These are phyloP conservation scores for Marsdenia floribunda DNA, from an alignment of 257 asterid genomes.

Conservation along the genomic window DNA sequence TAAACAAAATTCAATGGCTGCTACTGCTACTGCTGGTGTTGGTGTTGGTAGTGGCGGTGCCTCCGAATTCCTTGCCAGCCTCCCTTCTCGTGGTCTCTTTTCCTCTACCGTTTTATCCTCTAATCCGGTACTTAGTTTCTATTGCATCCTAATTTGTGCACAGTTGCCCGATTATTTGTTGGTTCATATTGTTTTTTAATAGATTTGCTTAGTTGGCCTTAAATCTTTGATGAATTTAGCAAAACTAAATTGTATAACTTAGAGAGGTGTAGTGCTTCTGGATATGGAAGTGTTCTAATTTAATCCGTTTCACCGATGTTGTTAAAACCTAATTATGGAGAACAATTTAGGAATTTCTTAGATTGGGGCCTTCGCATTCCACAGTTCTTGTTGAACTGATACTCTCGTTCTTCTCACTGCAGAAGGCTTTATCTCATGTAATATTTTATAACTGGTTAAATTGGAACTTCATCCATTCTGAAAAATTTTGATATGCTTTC, in stretches of 20 bases:
- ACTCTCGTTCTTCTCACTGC: not conserved
- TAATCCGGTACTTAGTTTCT: slow-evolving; percentile 35
- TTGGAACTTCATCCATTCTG: not conserved
- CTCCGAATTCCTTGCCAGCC: slow-evolving; percentile 43
- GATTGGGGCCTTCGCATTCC: not conserved
- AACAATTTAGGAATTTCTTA: not conserved
- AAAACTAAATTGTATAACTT: not conserved
- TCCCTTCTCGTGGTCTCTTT: slow-evolving; percentile 74
- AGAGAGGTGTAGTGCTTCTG: not conserved
- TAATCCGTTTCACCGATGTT: not conserved
- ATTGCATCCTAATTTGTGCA: not conserved
- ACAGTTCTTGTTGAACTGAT: not conserved
- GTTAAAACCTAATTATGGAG: not conserved
- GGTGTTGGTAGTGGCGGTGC: slow-evolving; percentile 45
- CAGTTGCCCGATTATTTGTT: not conserved
- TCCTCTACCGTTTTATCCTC: slow-evolving; percentile 59
- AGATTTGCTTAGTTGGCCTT: not conserved
- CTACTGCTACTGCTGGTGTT: slow-evolving; percentile 23
- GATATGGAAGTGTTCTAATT: not conserved
- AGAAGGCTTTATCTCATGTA: not conserved
- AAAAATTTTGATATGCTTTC: not conserved
- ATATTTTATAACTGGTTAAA: not conserved
- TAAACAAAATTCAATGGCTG: slow-evolving; percentile 20
- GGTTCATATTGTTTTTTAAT: not conserved
- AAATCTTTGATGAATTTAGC: not conserved